Conservation (phyloP, 2,329 filamentous ascomycete species). For the Venturiaceae sp. region DNA sequence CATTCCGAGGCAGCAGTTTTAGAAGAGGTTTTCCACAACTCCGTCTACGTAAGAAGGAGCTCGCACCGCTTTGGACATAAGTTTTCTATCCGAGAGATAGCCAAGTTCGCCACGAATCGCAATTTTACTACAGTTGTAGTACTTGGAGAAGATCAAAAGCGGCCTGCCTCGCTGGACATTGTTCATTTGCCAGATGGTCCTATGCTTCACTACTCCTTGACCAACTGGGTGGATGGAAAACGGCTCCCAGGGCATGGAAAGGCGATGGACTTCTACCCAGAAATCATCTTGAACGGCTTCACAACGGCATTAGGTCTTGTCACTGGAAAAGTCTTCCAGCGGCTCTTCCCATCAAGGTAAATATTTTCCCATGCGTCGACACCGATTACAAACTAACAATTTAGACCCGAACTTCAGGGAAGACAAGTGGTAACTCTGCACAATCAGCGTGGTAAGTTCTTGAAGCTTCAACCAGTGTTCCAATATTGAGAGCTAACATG, state of each 20-base stretch:
- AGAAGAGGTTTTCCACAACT: slow-evolving; percentile 32
- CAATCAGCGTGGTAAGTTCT: slow-evolving; percentile 87
- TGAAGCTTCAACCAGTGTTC: too few relatives aligned
- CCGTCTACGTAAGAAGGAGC: slow-evolving; percentile 67
- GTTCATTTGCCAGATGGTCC: slow-evolving; percentile 77
- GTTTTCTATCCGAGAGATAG: slow-evolving; percentile 86
- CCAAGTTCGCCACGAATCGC: slow-evolving; percentile 70
- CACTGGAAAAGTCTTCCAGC: slow-evolving; percentile 46
- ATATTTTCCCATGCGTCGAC: too few relatives aligned
- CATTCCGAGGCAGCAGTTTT: slow-evolving; percentile 81
- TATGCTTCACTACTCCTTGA: slow-evolving; percentile 73
- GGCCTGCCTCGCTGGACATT: slow-evolving; percentile 70
- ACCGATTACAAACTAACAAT: slow-evolving; percentile 7
- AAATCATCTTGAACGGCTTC: slow-evolving; percentile 76
- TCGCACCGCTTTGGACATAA: slow-evolving; percentile 83
- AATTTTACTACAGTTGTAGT: slow-evolving; percentile 79
- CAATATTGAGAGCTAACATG: too few relatives aligned
- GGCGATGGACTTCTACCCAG: slow-evolving; percentile 81
- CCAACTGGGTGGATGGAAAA: slow-evolving; percentile 82
- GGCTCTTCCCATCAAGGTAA: too few relatives aligned
- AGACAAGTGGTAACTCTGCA: slow-evolving; percentile 87
- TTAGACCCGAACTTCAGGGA: slow-evolving; percentile 72
- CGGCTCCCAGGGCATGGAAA: slow-evolving; percentile 85
- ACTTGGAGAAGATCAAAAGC: slow-evolving; percentile 82
- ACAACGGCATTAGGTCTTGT: slow-evolving; percentile 83